These are phyloP conservation scores for Cunninghamia lanceolata DNA, from an alignment of 75 land plant genomes.

Conservation along the genomic window DNA sequence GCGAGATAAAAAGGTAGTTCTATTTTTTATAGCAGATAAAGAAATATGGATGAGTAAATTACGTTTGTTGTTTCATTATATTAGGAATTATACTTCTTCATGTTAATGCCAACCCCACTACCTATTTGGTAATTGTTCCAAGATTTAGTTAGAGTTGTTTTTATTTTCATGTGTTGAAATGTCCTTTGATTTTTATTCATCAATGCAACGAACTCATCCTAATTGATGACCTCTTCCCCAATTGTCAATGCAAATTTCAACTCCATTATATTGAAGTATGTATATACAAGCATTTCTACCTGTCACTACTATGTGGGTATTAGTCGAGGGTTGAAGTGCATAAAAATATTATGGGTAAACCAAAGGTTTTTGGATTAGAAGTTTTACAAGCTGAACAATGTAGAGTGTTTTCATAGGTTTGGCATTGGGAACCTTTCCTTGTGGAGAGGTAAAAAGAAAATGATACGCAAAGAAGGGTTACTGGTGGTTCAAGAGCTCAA, in stretches of 20 bases:
- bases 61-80: no score
- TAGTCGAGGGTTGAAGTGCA: background rate
- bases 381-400: background rate
- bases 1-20: no score
- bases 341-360: background rate
- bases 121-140: no score
- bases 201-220: background rate
- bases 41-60: no score
- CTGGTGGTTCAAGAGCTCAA: conserved; percentile 73
- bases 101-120: no score
- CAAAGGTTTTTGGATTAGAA: background rate
- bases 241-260: background rate
- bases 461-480: conserved; percentile 79
- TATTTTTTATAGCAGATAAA: no score
- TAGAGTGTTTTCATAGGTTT: conserved; percentile 12
- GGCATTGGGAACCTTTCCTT: conserved; percentile 58
- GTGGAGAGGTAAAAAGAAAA: conserved; percentile 82
- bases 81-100: no score
- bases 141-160: no score
- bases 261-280: background rate
- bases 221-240: background rate
- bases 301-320: background rate
- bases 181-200: background rate
- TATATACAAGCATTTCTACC: background rate
- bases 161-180: no score